Conservation (phyloP, 805 yeast genomes). For the Blastobotrys attinorum region DNA sequence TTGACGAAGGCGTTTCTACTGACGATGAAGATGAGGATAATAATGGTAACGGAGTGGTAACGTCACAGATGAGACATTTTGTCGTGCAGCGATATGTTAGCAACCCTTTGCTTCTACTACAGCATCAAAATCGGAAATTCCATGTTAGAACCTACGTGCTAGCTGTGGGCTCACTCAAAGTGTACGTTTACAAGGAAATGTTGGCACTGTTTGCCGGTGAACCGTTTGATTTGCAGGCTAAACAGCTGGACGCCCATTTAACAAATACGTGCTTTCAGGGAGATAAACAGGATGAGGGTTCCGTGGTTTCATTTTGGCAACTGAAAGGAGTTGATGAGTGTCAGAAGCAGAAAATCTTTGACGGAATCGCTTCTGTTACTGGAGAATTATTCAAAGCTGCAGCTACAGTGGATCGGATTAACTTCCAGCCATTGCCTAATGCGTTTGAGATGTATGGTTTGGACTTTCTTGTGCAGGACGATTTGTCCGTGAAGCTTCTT, state of each 20-base stretch:
- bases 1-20: conserved; percentile 64
- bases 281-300: conserved; percentile 28
- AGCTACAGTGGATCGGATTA: conserved; percentile 65
- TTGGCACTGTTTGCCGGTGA: conserved; percentile 70
- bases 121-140: conserved; percentile 65
- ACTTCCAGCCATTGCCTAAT: conserved; percentile 73
- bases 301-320: conserved; percentile 59
- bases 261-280: conserved; percentile 91
- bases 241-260: conserved; percentile 59
- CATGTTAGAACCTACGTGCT: conserved; percentile 83
- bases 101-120: conserved; percentile 57
- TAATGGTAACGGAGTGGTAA: conserved; percentile 57
- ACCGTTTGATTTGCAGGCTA: conserved; percentile 35
- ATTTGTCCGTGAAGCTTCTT: conserved; percentile 47
- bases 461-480: conserved; percentile 69
- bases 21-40: conserved; percentile 45
- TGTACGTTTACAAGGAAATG: conserved; percentile 73
- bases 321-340: conserved; percentile 37
- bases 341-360: conserved; percentile 36
- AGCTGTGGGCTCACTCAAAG: conserved; percentile 64
- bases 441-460: conserved; percentile 86
- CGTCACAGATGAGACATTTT: conserved; percentile 85
- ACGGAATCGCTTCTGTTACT: conserved; percentile 52
- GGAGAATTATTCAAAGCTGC: conserved; percentile 79
- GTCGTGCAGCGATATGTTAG: conserved; percentile 75